A percentile compares a stretch with the other conserved stretches of the same genome.
Evolutionary conservation across 2,329 filamentous ascomycete genomes (phyloP).

Genomic region (Penicillium sp.): DNA sequence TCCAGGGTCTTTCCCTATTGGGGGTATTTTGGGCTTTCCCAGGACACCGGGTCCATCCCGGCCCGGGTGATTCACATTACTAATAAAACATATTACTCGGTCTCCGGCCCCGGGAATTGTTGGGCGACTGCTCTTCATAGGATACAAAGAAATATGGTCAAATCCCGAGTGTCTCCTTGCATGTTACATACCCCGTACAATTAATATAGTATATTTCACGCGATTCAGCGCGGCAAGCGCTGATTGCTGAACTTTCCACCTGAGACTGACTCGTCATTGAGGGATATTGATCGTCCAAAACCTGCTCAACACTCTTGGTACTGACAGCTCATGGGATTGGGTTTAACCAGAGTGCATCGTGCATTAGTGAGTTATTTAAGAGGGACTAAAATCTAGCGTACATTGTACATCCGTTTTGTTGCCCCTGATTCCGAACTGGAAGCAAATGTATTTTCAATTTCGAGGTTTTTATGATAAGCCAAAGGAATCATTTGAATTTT

Average conservation of each 20-base stretch:
- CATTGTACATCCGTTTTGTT: neutral
- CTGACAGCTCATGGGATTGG: neutral
- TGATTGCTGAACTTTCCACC: neutral
- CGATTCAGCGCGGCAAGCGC: neutral
- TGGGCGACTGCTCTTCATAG: neutral
- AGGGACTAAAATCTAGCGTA: neutral
- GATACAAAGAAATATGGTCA: neutral
- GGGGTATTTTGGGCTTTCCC: neutral
- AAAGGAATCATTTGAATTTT: neutral
- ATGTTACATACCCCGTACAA: neutral
- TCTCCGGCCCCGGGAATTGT: neutral
- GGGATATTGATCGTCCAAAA: neutral
- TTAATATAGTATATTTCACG: neutral
- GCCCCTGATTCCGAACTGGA: neutral
- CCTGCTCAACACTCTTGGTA: neutral
- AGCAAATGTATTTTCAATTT: neutral
- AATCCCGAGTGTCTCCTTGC: neutral
- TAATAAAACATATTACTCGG: neutral
- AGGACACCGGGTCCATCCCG: neutral
- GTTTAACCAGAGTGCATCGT: neutral
- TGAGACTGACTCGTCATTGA: neutral
- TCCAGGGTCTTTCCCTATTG: neutral
- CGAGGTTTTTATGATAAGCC: neutral
- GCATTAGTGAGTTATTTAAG: neutral
- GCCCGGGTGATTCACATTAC: neutral